These are phyloP conservation scores for Ulota crispa DNA, from an alignment of 225 moss, liverwort and hornwort genomes.

Conservation along the genomic window DNA sequence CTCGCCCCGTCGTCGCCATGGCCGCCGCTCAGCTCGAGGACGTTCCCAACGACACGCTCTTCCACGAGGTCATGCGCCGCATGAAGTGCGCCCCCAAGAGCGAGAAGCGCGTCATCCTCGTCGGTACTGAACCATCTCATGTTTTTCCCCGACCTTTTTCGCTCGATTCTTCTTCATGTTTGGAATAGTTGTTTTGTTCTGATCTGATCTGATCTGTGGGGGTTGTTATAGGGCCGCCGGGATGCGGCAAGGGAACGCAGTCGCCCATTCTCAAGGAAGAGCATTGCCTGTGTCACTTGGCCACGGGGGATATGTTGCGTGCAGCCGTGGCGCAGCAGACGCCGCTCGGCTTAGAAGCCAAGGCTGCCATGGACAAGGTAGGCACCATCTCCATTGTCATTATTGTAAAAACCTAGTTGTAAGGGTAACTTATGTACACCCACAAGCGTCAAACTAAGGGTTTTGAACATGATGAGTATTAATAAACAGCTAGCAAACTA, in stretches of 20 bases:
- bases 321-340: slow-evolving; percentile 65
- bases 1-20: slow-evolving; percentile 13
- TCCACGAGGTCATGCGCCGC: slow-evolving; percentile 57
- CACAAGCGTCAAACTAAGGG: no score
- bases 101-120: slow-evolving; percentile 60
- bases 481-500: no score
- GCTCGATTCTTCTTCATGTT: neutral
- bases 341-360: slow-evolving; percentile 57
- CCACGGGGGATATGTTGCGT: slow-evolving; percentile 71
- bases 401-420: slow-evolving; percentile 6
- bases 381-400: slow-evolving; percentile 17
- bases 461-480: no score
- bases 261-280: slow-evolving; percentile 64
- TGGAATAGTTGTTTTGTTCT: neutral
- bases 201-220: neutral
- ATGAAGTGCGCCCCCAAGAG: slow-evolving; percentile 50
- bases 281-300: slow-evolving; percentile 65
- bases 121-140: slow-evolving; percentile 13
- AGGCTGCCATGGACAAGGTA: slow-evolving; percentile 78
- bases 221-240: slow-evolving; percentile 48
- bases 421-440: no score
- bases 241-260: slow-evolving; percentile 60
- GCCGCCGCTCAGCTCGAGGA: slow-evolving; percentile 49
- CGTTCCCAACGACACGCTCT: slow-evolving; percentile 50
- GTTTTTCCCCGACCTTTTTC: no score